A percentile compares a stretch with the other conserved stretches of the same genome.
phyloP scores from a whole-genome alignment of 805 yeast genomes.

The Yamadazyma nakazawae region DNA sequence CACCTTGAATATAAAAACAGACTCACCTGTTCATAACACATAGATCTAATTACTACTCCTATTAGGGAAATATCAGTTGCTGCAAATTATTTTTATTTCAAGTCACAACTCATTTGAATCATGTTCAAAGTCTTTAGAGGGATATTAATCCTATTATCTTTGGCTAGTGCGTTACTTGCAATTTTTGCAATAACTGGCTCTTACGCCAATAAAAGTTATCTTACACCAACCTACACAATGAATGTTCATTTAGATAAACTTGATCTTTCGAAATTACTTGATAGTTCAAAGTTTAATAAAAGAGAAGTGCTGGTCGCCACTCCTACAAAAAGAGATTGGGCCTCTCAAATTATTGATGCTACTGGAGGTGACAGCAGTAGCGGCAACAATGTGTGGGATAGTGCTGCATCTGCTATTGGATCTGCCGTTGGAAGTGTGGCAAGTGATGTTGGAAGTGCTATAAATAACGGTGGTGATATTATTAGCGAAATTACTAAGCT shows the following conservation, averaged over 20 bases:
- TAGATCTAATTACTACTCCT: not conserved
- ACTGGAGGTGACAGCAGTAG: conserved; percentile 12
- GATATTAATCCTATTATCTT: conserved; percentile 29
- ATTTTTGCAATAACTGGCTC: conserved; percentile 39
- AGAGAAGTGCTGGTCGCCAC: not conserved
- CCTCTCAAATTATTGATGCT: conserved; percentile 13
- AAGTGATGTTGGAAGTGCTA: conserved; percentile 8
- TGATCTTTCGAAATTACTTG: conserved; percentile 29
- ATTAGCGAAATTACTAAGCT: conserved; percentile 15
- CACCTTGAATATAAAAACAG: not conserved
- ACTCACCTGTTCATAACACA: too few species aligned
- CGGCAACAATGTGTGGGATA: not conserved
- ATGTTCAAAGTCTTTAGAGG: conserved; percentile 34
- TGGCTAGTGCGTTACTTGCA: conserved; percentile 29
- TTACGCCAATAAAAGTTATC: conserved; percentile 29
- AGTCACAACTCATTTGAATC: not conserved
- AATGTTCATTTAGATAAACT: conserved; percentile 33
- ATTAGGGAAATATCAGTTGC: not conserved
- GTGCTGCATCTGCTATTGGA: conserved; percentile 2
- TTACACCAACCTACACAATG: conserved; percentile 34
- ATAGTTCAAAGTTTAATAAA: conserved; percentile 12
- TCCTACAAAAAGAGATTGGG: conserved; percentile 12
- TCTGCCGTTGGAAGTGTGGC: conserved; percentile 8
- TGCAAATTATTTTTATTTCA: not conserved
- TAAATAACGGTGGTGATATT: conserved; percentile 1